These are phyloP conservation scores for Hyaloperonospora arabidopsidis DNA, from an alignment of 352 stramenopile species.

Conservation along the genomic window DNA sequence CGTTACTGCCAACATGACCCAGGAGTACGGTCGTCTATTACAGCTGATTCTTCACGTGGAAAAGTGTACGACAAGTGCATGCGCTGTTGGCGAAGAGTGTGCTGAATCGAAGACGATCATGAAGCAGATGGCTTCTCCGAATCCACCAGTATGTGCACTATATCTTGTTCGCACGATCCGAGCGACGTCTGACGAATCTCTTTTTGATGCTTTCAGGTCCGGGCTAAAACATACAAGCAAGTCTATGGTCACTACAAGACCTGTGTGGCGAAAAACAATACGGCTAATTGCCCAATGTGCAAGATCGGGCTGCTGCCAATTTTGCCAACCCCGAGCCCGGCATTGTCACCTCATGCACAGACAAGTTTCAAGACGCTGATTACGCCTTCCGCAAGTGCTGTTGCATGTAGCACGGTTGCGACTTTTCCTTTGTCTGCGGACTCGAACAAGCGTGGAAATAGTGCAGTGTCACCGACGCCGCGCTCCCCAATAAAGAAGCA, in stretches of 20 bases:
- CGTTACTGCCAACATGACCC: constrained; percentile 54
- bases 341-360: constrained; percentile 27
- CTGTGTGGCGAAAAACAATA: constrained; percentile 74
- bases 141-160: constrained; percentile 39
- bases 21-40: constrained; percentile 77
- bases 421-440: constrained; percentile 34
- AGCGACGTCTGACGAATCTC: constrained; percentile 4
- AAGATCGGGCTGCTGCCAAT: constrained; percentile 72
- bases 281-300: constrained; percentile 75
- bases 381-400: constrained; percentile 10
- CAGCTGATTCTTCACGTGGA: constrained; percentile 83
- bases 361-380: constrained; percentile 9
- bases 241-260: constrained; percentile 79
- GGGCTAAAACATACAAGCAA: constrained; percentile 83
- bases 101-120: constrained; percentile 66
- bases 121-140: constrained; percentile 62
- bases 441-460: constrained; percentile 49
- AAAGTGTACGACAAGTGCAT: constrained; percentile 56
- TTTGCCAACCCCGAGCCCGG: constrained; percentile 21
- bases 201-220: constrained; percentile 24
- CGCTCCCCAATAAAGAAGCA: constrained; percentile 75
- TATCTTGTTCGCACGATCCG: not conserved
- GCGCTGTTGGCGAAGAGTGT: constrained; percentile 66
- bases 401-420: constrained; percentile 5
- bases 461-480: constrained; percentile 45